These are phyloP conservation scores for Metroxylon sagu DNA, from an alignment of 176 grass and related monocot genomes.

Conservation along the genomic window DNA sequence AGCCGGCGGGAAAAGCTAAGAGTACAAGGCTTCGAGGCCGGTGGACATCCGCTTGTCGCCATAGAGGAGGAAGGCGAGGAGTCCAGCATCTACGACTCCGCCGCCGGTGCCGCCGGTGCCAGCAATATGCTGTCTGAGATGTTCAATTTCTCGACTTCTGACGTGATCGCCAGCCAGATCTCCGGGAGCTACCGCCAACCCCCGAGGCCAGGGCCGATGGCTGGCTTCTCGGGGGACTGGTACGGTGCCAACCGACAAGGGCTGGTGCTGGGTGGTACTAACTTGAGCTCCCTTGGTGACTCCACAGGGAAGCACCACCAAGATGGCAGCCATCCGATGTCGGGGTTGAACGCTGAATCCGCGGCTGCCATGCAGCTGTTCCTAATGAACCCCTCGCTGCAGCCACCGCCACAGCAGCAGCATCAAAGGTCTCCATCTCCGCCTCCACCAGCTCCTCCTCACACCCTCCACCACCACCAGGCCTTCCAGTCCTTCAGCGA, in stretches of 20 bases:
- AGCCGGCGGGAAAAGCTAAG: conserved; percentile 88
- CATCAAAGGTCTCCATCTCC: conserved; percentile 49
- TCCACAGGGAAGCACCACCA: conserved; percentile 17
- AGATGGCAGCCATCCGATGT: conserved; percentile 9
- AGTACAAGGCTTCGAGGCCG: conserved; percentile 62
- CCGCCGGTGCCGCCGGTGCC: conserved; percentile 33
- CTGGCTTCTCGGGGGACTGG: conserved; percentile 41
- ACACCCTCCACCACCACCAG: conserved; percentile 46
- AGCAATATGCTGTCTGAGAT: conserved; percentile 94
- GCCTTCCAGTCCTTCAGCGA: conserved; percentile 64
- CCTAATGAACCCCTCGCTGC: conserved; percentile 5
- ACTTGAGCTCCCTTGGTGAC: conserved; percentile 41
- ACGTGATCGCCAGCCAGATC: conserved; percentile 81
- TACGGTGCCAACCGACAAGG: conserved; percentile 35
- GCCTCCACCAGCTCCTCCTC: conserved; percentile 28
- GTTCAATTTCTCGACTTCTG: conserved; percentile 81
- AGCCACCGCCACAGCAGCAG: conserved; percentile 5
- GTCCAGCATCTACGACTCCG: conserved; percentile 50
- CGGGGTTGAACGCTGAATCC: conserved; percentile 8
- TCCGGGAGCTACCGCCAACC: conserved; percentile 43
- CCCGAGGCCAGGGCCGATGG: conserved; percentile 16
- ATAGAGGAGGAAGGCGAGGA: conserved; percentile 30
- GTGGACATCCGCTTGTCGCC: conserved; percentile 39
- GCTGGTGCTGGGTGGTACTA: conserved; percentile 36
- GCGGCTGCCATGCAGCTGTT: conserved; percentile 16